Base-by-base conservation (phyloP, 148 eudicot genomes). In the Arctostaphylos glauca region DNA sequence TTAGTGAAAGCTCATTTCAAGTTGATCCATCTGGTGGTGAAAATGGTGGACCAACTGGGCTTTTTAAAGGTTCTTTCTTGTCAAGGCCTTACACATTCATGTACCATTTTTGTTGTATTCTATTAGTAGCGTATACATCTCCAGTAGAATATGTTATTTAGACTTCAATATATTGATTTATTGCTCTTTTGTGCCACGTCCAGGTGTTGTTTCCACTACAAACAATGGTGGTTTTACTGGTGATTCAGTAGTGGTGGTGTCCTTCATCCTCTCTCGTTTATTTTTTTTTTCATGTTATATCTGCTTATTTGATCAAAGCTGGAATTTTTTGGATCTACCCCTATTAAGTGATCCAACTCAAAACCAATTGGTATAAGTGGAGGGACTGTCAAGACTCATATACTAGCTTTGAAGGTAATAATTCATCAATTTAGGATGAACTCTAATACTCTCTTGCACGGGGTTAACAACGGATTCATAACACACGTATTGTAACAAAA, bases 181-280 rank as follows among this genome's bases (percentile, higher is more conserved):
- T 67, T 53, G 16, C 9, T 85, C 19, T 83, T 21, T 25, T 16
- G n/a, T 83, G 62, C n/a, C 75, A 58, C 80, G 79, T 86, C 58
- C 88, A 96, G 99, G 99, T 83, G 84, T 88, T 84, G 96, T 96
- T 81, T 93, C 98, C 47, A 94, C 98, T 21, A 88, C 96, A 64
- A 94, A 96, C 81, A 96, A 94, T 83, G 99, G 99, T 56, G 99
- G 99, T 41, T 96, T 96, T 84, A 88, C 94, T 68, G 88, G 58
- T 60, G 38, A 6, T 74, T 46, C n/a, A 9, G 1, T n/a, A 6
- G 12, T 12, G 2, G 38, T 18, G 41, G 3, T 15, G 2, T 44
- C 3, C 25, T 41, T 19, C 15, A 15, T 4, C 19, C 23, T 9
- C n/a, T 47, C 46, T n/a, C 38, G 38, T 31, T 62, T 60, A 1